Conservation (phyloP, 116 monocot genomes). For the Papilionanthe hybrid region DNA sequence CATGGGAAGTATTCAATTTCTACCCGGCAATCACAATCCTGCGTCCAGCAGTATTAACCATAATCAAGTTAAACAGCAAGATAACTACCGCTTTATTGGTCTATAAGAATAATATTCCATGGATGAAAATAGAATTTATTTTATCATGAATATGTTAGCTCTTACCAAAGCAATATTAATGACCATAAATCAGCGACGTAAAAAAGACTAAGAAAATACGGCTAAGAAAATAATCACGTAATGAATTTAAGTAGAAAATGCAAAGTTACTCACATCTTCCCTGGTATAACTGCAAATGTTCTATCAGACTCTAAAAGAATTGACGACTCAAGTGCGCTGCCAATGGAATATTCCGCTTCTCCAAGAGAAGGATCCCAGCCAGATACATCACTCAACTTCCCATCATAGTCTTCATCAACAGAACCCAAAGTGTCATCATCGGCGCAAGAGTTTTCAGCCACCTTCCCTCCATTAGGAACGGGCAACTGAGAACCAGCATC, state of each 20-base stretch:
- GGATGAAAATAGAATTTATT: not conserved
- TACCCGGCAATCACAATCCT: too few species aligned
- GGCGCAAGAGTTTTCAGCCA: not conserved
- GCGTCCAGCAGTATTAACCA: too few species aligned
- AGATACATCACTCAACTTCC: constrained; percentile 57
- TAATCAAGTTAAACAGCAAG: too few species aligned
- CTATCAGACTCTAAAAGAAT: constrained; percentile 29
- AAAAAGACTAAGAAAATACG: too few species aligned
- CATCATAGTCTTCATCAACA: constrained; percentile 53
- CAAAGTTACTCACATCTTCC: constrained; percentile 28
- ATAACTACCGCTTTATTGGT: not conserved
- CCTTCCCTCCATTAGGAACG: constrained; percentile 23
- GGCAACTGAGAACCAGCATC: constrained; percentile 33
- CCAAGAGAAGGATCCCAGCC: constrained; percentile 52
- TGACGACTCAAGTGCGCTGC: constrained; percentile 29
- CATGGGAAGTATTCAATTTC: not conserved
- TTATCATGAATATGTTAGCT: too few species aligned
- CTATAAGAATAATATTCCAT: not conserved
- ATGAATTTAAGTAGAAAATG: not conserved
- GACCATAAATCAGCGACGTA: too few species aligned
- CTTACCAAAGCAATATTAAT: too few species aligned
- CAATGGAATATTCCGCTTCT: constrained; percentile 59
- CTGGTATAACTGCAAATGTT: constrained; percentile 11
- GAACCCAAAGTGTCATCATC: constrained; percentile 33
- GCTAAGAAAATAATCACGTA: too few species aligned